These are phyloP conservation scores for Blastobotrys proliferans DNA, from an alignment of 1,139 yeast genomes.

Conservation along the genomic window DNA sequence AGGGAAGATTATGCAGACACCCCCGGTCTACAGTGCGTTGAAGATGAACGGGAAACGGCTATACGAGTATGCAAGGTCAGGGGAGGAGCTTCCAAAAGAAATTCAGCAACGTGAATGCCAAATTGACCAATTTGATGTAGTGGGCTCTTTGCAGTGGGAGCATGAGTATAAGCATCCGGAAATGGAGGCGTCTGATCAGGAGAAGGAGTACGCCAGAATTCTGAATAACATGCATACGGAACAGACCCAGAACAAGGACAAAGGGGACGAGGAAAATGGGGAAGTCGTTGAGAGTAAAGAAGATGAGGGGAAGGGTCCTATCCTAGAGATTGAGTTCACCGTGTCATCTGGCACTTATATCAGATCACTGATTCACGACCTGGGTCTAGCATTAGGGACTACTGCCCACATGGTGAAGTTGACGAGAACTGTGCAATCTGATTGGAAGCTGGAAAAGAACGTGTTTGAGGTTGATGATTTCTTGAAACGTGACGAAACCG, in stretches of 20 bases:
- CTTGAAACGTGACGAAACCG: constrained; percentile 48
- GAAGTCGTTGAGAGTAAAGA: constrained; percentile 14
- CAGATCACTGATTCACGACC: constrained; percentile 82
- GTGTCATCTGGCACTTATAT: constrained; percentile 97
- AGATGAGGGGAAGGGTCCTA: constrained; percentile 40
- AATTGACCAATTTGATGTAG: constrained; percentile 52
- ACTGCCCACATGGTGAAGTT: constrained; percentile 89
- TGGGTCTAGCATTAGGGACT: constrained; percentile 75
- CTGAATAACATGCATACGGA: constrained; percentile 27
- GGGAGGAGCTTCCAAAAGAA: constrained; percentile 74
- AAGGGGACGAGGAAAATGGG: constrained; percentile 5
- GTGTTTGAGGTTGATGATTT: constrained; percentile 68
- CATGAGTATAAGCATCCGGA: constrained; percentile 50
- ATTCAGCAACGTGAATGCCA: constrained; percentile 73
- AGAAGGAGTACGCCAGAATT: constrained; percentile 34
- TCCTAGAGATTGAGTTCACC: constrained; percentile 65
- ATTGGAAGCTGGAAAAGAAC: constrained; percentile 72
- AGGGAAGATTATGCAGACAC: constrained; percentile 82
- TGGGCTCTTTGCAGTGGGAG: constrained; percentile 42
- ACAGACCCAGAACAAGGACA: constrained; percentile 5
- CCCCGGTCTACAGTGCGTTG: constrained; percentile 91
- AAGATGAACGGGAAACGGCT: constrained; percentile 93
- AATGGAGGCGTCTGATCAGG: constrained; percentile 31
- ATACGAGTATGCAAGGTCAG: constrained; percentile 91
- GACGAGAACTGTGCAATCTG: constrained; percentile 69